phyloP scores from a whole-genome alignment of 1,139 yeast genomes.

The Blastobotrys raffinosifermentans region DNA sequence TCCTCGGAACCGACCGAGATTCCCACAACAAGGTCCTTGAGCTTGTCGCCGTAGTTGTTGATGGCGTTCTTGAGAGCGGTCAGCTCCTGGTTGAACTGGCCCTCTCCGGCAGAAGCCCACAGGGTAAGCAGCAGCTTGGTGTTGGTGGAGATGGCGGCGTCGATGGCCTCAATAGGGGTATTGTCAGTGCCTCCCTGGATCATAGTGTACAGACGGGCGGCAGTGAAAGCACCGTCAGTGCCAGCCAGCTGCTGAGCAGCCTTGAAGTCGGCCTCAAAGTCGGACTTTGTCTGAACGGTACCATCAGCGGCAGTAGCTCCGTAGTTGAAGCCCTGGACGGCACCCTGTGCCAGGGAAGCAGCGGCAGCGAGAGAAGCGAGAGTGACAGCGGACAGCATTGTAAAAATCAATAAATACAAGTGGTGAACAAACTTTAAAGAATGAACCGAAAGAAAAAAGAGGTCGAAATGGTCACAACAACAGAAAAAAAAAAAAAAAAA shows the following conservation, averaged over 20 bases:
- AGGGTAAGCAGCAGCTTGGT: constrained; percentile 30
- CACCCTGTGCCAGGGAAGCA: constrained; percentile 38
- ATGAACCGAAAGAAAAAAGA: not conserved
- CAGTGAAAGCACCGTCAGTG: constrained; percentile 18
- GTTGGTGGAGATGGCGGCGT: constrained; percentile 31
- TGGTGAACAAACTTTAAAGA: not conserved
- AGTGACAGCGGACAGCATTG: constrained; percentile 20
- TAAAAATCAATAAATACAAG: not conserved
- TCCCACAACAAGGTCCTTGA: constrained; percentile 44
- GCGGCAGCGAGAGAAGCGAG: constrained; percentile 47
- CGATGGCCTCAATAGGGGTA: constrained; percentile 27
- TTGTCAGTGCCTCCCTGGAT: constrained; percentile 26
- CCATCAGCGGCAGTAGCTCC: constrained; percentile 22
- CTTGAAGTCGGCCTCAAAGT: constrained; percentile 24
- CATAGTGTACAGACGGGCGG: constrained; percentile 24
- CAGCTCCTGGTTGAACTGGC: constrained; percentile 28
- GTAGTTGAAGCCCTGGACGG: constrained; percentile 22
- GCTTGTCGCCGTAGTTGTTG: constrained; percentile 17
- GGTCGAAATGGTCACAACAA: no score
- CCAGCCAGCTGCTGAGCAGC: constrained; percentile 17
- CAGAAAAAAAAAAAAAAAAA: no score
- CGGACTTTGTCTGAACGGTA: constrained; percentile 19
- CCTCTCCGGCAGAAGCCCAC: constrained; percentile 31
- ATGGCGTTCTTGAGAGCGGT: constrained; percentile 27
- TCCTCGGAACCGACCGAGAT: constrained; percentile 90